Base-by-base conservation (phyloP, 768 basidiomycete species). In the Xerocomellus dryophilus region DNA sequence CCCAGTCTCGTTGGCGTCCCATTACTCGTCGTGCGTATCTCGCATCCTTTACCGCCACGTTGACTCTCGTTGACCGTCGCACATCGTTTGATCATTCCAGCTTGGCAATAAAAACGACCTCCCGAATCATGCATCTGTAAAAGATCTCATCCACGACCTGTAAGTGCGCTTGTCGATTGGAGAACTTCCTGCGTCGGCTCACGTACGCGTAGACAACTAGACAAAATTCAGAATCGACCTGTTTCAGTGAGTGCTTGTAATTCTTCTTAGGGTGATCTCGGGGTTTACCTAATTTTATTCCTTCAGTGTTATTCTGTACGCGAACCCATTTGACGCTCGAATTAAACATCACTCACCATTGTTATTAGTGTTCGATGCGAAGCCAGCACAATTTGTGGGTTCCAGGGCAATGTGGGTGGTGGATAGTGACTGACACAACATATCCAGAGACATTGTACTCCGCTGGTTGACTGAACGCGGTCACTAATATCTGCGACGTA, bases 21-120 rank as follows among this genome's bases (percentile, higher is more conserved):
- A 5, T 66, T 95, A 39, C 81, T 95, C 10, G 90, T 95, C 57
- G 92, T 93, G 59, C 56, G 88, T 77, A 34, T 25, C 34, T 12
- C 31, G 7, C 44, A 32, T 31, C 23, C n/a, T 23, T n/a, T 5
- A n/a, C 43, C 2, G 15, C 27, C 20, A 8, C 7, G 5, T 25
- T 51, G 20, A 47, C 15, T 47, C 29, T 32, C 21, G 12, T 11
- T 3, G 2, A 34, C 15, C 14, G 11, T 36, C 18, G 1, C 9
- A 14, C 18, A 2, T 14, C 38, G 3, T 12, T 40, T 18, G 27
- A 36, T 25, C 6, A 27, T 29, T 6, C 12, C 11, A 91, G 90
- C 78, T 97, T 20, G 94, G 93, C 5, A 97, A 97, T 72, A 97
- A 97, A 74, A 96, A 93, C 60, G 94, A 97, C 67, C 60, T 96